phyloP scores from a whole-genome alignment of 805 yeast species.

The Nematodospora valgi region DNA sequence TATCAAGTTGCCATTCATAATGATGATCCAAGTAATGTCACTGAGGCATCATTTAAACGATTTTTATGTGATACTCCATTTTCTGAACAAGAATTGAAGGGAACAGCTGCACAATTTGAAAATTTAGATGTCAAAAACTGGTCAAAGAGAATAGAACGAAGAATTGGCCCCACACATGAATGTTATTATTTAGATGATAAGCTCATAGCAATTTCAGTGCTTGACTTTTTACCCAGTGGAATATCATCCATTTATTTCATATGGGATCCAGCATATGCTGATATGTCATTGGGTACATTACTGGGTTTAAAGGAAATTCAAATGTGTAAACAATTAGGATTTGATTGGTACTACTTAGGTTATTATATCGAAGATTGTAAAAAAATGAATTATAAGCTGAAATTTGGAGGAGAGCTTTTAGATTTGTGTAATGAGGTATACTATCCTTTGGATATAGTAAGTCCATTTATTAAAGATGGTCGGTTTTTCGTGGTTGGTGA shows the following conservation, averaged over 20 bases:
- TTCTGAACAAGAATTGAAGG: conserved; percentile 19
- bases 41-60: conserved; percentile 48
- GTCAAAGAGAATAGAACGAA: conserved; percentile 14
- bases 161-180: conserved; percentile 72
- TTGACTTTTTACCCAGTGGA: conserved; percentile 73
- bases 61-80: conserved; percentile 76
- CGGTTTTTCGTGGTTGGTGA: conserved; percentile 26
- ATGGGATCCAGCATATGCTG: conserved; percentile 78
- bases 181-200: conserved; percentile 63
- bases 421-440: conserved; percentile 51
- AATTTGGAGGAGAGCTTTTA: conserved; percentile 72
- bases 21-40: conserved; percentile 49
- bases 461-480: conserved; percentile 24
- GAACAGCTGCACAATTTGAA: conserved; percentile 21
- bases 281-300: conserved; percentile 70
- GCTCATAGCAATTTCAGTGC: conserved; percentile 70
- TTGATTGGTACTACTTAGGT: conserved; percentile 71
- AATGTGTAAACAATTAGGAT: conserved; percentile 43
- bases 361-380: conserved; percentile 74
- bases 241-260: conserved; percentile 83
- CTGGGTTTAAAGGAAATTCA: conserved; percentile 71
- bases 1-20: conserved; percentile 73
- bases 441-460: conserved; percentile 33
- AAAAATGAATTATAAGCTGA: conserved; percentile 79
- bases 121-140: conserved; percentile 32